A percentile compares a stretch with the other conserved stretches of the same genome.
phyloP scores from a whole-genome alignment of 2,329 filamentous ascomycete species.

The Harringtonia lauricola region DNA sequence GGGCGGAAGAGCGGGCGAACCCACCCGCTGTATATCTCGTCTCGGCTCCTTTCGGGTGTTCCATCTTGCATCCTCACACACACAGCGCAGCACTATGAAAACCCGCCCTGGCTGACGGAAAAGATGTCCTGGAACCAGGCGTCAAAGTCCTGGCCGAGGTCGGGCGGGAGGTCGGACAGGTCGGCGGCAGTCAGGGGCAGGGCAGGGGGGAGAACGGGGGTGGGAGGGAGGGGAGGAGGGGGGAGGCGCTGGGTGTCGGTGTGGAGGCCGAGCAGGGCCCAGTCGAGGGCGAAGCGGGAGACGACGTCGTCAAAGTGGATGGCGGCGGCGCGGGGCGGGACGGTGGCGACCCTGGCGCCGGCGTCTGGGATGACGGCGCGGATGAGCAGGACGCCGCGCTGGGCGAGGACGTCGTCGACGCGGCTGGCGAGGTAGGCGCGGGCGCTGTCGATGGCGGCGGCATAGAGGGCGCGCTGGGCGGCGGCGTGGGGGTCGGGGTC shows the following conservation, averaged over 20 bases:
- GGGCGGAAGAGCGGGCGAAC: no score
- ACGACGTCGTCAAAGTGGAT: constrained; percentile 11
- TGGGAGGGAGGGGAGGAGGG: not conserved
- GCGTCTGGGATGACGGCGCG: constrained; percentile 8
- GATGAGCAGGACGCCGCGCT: constrained; percentile 13
- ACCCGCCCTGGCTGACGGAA: constrained; percentile 1
- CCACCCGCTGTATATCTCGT: no score
- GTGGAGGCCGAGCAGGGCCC: constrained; percentile 9
- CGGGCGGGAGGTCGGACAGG: not conserved
- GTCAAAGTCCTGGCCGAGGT: constrained; percentile 11
- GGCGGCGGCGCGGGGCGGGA: not conserved
- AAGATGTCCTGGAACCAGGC: constrained; percentile 13
- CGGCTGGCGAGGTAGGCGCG: constrained; percentile 10
- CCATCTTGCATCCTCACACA: no score
- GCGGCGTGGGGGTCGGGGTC: not conserved
- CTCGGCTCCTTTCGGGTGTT: no score
- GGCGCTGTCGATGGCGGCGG: constrained; percentile 8
- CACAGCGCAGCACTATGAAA: no score
- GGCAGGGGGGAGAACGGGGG: not conserved
- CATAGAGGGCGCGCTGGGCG: constrained; percentile 6
- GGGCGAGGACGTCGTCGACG: constrained; percentile 11
- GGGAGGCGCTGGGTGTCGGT: constrained; percentile 3
- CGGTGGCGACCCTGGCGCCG: no score
- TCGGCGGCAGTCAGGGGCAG: not conserved
- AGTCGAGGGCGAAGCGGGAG: constrained; percentile 9